These are phyloP conservation scores for Silene uniflora DNA, from an alignment of 148 eudicot species.

Conservation along the genomic window DNA sequence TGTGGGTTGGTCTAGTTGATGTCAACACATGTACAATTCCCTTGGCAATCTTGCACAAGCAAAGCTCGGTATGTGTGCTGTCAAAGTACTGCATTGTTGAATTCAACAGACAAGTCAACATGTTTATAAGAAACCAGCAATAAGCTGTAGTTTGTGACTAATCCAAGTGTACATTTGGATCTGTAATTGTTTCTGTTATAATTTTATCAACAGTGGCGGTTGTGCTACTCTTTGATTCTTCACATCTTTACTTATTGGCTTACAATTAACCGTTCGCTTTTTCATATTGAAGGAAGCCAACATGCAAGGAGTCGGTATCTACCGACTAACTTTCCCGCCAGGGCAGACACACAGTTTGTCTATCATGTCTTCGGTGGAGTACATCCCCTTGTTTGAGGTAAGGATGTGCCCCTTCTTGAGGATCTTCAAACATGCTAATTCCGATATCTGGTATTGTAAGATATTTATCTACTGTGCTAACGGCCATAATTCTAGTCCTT, in stretches of 20 bases:
- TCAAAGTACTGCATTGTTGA: neutral
- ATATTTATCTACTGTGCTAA: neutral
- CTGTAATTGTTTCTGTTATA: neutral
- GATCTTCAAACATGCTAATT: neutral
- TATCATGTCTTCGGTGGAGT: constrained; percentile 44
- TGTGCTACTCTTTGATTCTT: neutral
- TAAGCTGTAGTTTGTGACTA: constrained; percentile 6
- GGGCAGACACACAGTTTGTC: constrained; percentile 48
- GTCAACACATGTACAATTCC: constrained; percentile 40
- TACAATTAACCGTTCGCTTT: neutral
- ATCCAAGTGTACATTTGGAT: neutral
- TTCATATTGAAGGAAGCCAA: constrained; percentile 47
- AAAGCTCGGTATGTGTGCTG: constrained; percentile 45
- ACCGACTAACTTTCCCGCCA: constrained; percentile 33
- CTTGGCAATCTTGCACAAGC: constrained; percentile 54
- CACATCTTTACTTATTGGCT: constrained; percentile 12
- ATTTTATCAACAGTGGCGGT: neutral
- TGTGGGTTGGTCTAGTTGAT: constrained; percentile 79
- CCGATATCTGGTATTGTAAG: neutral
- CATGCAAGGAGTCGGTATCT: constrained; percentile 45
- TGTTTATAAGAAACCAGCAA: neutral
- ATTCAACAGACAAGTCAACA: neutral
- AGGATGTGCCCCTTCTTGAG: constrained; percentile 13
- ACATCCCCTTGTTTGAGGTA: constrained; percentile 65
- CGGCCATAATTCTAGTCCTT: neutral